A percentile compares a stretch with the other conserved stretches of the same genome.
These are phyloP conservation scores for Rhizopogon rudus DNA, from an alignment of 768 basidiomycete genomes.

Conservation along the genomic window DNA sequence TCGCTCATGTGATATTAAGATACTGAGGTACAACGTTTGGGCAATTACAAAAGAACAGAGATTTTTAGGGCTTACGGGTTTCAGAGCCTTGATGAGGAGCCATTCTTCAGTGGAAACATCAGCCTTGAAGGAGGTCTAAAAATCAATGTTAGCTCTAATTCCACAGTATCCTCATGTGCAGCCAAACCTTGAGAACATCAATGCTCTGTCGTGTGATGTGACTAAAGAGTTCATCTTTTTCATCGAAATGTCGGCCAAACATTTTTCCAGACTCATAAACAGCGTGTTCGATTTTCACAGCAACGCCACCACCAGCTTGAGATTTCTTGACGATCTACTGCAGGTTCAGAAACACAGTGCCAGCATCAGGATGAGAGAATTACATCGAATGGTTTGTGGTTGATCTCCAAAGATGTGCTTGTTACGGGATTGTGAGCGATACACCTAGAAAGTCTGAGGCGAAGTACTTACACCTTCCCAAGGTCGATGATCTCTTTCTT, in stretches of 20 bases:
- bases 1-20: conserved; percentile 29
- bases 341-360: background rate
- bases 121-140: conserved; percentile 76
- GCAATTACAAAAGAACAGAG: background rate
- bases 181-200: conserved; percentile 85
- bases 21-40: conserved; percentile 22
- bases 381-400: conserved; percentile 86
- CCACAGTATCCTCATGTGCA: background rate
- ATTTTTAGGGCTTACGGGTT: conserved; percentile 48
- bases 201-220: conserved; percentile 91
- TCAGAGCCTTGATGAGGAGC: conserved; percentile 85
- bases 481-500: conserved; percentile 90
- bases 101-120: conserved; percentile 92
- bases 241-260: conserved; percentile 94
- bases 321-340: conserved; percentile 82
- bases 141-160: conserved; percentile 7
- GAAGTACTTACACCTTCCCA: conserved; percentile 79
- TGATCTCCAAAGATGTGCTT: conserved; percentile 95
- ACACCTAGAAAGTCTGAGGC: background rate
- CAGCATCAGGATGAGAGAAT: conserved; percentile 13
- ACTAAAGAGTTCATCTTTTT: conserved; percentile 91
- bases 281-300: conserved; percentile 97
- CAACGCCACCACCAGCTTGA: conserved; percentile 94
- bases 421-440: background rate
- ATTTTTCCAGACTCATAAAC: conserved; percentile 93